phyloP scores from a whole-genome alignment of 2,329 filamentous ascomycete species.

The Ciborinia camelliae region DNA sequence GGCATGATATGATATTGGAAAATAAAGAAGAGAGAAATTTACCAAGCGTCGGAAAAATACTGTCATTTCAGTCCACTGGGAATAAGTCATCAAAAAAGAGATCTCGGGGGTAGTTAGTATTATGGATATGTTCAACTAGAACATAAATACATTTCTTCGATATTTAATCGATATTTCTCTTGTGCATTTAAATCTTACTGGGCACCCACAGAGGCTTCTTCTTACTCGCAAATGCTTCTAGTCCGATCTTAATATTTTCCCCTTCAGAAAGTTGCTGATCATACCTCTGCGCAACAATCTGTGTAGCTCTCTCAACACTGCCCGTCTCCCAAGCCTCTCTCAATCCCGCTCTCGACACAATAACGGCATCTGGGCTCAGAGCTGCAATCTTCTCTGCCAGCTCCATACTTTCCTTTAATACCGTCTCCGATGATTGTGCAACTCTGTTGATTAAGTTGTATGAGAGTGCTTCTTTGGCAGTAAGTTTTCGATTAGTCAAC shows the following conservation, averaged over 20 bases:
- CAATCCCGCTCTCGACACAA: constrained; percentile 67
- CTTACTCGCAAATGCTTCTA: constrained; percentile 74
- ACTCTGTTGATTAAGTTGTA: constrained; percentile 70
- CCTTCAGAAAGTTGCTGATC: constrained; percentile 55
- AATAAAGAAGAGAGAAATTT: too few relatives aligned
- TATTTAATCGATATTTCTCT: not conserved
- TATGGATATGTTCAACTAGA: too few relatives aligned
- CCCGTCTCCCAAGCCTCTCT: constrained; percentile 68
- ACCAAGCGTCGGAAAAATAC: too few relatives aligned
- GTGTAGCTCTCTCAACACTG: constrained; percentile 55
- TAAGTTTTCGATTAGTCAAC: constrained; percentile 58
- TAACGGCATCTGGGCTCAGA: constrained; percentile 70
- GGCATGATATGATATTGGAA: too few relatives aligned
- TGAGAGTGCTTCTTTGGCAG: constrained; percentile 54
- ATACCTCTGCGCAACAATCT: constrained; percentile 54
- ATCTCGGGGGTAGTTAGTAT: too few relatives aligned
- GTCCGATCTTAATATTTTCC: constrained; percentile 71
- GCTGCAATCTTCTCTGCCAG: constrained; percentile 59
- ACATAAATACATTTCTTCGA: not conserved
- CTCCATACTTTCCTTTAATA: constrained; percentile 56
- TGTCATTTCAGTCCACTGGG: too few relatives aligned
- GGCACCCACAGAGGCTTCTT: constrained; percentile 63
- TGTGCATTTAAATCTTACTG: constrained; percentile 53
- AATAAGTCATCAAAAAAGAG: too few relatives aligned
- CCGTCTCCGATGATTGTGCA: constrained; percentile 42